Percentiles rank a stretch among this genome's conserved stretches.
These are phyloP conservation scores for Colletotrichum truncatum DNA, from an alignment of 2,329 filamentous ascomycete species.

Conservation along the genomic window DNA sequence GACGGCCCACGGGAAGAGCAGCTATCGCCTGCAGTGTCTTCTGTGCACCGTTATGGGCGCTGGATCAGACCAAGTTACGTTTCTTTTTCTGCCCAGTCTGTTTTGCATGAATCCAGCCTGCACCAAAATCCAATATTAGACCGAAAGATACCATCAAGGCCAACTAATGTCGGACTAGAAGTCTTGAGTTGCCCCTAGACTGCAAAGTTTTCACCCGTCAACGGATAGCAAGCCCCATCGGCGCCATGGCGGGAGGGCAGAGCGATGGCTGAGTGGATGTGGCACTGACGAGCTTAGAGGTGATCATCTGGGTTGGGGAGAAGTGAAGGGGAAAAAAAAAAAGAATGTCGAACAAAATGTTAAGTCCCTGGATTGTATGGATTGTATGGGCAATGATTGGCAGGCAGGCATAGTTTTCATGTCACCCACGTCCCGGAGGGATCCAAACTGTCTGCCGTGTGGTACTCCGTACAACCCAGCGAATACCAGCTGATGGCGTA, in stretches of 20 bases:
- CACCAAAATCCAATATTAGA: neutral
- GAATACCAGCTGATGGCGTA: too few relatives aligned
- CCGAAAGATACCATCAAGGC: neutral
- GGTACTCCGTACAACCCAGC: too few relatives aligned
- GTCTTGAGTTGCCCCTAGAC: neutral
- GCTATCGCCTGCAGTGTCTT: neutral
- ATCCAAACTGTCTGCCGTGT: too few relatives aligned
- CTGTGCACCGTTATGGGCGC: neutral
- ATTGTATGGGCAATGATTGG: conserved; percentile 15
- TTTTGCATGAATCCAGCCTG: neutral
- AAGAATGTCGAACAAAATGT: conserved; percentile 2
- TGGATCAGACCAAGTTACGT: neutral
- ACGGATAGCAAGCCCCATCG: conserved; percentile 20
- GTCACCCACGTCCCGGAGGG: conserved; percentile 5
- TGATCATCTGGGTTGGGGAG: neutral
- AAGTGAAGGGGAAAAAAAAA: neutral
- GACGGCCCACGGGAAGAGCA: neutral
- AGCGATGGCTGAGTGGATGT: neutral
- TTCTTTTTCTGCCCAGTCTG: neutral
- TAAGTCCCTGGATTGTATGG: neutral
- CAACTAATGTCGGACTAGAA: conserved; percentile 2
- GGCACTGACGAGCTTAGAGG: neutral
- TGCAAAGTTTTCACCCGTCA: neutral
- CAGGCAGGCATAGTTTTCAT: conserved; percentile 20
- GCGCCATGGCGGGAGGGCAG: conserved; percentile 18